These are phyloP conservation scores for Rosa multiflora DNA, from an alignment of 306 rosid species.

Conservation along the genomic window DNA sequence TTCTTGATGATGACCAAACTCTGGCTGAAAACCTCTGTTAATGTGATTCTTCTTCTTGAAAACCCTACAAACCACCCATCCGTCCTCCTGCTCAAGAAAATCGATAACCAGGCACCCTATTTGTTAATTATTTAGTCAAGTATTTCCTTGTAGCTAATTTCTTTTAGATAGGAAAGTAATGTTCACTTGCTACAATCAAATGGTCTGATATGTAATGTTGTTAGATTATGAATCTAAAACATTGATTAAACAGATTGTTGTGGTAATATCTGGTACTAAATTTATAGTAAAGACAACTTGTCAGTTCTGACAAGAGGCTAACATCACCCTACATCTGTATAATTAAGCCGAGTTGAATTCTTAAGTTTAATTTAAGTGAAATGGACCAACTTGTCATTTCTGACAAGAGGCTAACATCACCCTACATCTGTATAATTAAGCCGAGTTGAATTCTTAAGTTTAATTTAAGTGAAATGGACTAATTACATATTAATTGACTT, in stretches of 20 bases:
- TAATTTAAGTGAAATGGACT: neutral
- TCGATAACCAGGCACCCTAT: neutral
- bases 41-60: slow-evolving; percentile 79
- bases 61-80: slow-evolving; percentile 97
- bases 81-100: slow-evolving; percentile 69
- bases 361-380: neutral
- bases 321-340: neutral
- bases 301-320: neutral
- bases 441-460: neutral
- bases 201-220: neutral
- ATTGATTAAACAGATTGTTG: no score
- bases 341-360: neutral
- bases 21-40: slow-evolving; percentile 53
- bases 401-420: neutral
- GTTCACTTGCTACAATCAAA: neutral
- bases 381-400: neutral
- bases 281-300: neutral
- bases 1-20: slow-evolving; percentile 44
- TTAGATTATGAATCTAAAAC: neutral
- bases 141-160: neutral
- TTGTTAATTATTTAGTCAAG: neutral
- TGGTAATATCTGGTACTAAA: neutral
- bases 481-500: neutral
- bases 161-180: neutral
- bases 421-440: neutral